These are phyloP conservation scores for Jimgerdemannia lactiflua DNA, from an alignment of 192 early-diverging fungal genomes.

Conservation along the genomic window DNA sequence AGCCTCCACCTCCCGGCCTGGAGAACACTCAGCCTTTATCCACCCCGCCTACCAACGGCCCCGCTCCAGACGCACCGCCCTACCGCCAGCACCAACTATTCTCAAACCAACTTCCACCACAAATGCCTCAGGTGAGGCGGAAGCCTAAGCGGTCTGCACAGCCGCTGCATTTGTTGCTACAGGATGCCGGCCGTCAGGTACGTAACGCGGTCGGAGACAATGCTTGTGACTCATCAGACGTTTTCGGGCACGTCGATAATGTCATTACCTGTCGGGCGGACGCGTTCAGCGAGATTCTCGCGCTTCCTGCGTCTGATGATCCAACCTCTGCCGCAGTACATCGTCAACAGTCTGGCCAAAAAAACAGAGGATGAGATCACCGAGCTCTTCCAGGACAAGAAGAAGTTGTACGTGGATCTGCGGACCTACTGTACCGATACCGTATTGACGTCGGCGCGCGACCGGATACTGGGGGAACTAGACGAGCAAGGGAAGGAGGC, in stretches of 20 bases:
- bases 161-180: conserved; percentile 18
- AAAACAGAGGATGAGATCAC: conserved; percentile 5
- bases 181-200: not conserved
- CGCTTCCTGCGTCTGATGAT: too few relatives aligned
- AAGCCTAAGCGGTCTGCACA: conserved; percentile 18
- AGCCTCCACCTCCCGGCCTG: not conserved
- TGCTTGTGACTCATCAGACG: too few relatives aligned
- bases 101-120: not conserved
- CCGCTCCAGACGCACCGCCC: not conserved
- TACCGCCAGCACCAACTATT: not conserved
- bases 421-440: not conserved
- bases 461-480: conserved; percentile 5
- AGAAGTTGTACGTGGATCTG: conserved; percentile 8
- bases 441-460: conserved; percentile 4
- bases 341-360: not conserved
- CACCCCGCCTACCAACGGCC: not conserved
- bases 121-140: not conserved
- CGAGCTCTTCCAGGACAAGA: conserved; percentile 9
- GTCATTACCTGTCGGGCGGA: too few relatives aligned
- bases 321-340: not conserved
- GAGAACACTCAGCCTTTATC: not conserved
- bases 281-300: too few relatives aligned
- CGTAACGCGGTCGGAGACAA: too few relatives aligned
- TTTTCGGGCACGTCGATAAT: too few relatives aligned
- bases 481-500: conserved; percentile 11